Conservation (phyloP, 148 eudicot genomes). For the Fallopia convolvulus region DNA sequence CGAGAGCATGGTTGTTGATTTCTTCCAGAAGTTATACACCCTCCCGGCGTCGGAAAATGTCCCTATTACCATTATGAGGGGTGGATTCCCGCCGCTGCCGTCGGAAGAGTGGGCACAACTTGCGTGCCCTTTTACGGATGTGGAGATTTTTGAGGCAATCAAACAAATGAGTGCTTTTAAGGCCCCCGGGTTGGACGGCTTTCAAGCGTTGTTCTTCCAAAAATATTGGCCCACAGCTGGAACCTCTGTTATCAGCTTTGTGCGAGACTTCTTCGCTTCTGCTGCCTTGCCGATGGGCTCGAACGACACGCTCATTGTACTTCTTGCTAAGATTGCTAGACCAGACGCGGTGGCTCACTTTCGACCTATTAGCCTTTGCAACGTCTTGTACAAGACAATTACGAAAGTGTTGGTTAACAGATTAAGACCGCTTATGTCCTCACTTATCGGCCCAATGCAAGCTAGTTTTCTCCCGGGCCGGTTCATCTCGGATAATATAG, state of each 20-base stretch:
- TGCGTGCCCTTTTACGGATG: no score
- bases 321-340: not conserved
- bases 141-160: no score
- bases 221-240: constrained; percentile 21
- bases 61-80: no score
- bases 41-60: not conserved
- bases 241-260: no score
- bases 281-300: no score
- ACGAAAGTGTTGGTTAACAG: not conserved
- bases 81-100: no score
- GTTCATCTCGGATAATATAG: not conserved
- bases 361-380: constrained; percentile 33
- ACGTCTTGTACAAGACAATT: not conserved
- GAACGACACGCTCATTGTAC: constrained; percentile 31
- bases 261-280: no score
- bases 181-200: no score
- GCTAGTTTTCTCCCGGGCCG: not conserved
- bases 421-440: not conserved
- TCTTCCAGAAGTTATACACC: not conserved
- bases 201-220: not conserved
- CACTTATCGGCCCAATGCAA: not conserved
- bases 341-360: not conserved
- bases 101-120: no score
- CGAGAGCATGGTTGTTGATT: not conserved
- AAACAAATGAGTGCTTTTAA: not conserved